phyloP scores from a whole-genome alignment of 169 alveolate genomes.

The Besnoitia besnoiti region DNA sequence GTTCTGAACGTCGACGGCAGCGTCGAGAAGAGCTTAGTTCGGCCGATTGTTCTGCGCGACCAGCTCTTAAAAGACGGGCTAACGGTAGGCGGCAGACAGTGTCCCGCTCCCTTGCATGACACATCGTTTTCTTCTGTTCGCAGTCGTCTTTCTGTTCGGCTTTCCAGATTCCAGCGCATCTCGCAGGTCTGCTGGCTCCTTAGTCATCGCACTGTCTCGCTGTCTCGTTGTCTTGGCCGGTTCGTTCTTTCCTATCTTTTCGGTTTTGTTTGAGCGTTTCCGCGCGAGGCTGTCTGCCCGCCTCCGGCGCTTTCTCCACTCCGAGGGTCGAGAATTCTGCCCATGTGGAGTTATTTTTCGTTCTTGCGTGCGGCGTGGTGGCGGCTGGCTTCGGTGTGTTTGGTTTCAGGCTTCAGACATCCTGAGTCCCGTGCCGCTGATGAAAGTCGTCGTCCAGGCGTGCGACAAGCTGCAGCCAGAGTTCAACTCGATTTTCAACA shows the following conservation, averaged over 20 bases:
- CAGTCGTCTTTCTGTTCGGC: neutral
- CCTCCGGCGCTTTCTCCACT: neutral
- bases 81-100: constrained; percentile 14
- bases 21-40: constrained; percentile 49
- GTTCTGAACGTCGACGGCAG: constrained; percentile 55
- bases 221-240: no score
- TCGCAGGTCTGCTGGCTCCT: no score
- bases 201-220: no score
- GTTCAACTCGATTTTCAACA: constrained; percentile 38
- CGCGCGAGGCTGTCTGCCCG: neutral
- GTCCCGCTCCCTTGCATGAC: neutral
- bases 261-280: neutral
- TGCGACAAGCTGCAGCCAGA: constrained; percentile 49
- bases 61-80: constrained; percentile 57
- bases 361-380: neutral
- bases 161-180: neutral
- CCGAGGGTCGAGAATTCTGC: no score
- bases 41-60: constrained; percentile 57
- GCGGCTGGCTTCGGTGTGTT: neutral
- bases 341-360: no score
- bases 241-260: no score
- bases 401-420: constrained; percentile 47
- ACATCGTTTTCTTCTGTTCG: neutral
- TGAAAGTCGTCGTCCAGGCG: constrained; percentile 13
- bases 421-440: constrained; percentile 40